These are phyloP conservation scores for Zymoseptoria pseudotritici DNA, from an alignment of 2,329 filamentous ascomycete genomes.

Conservation along the genomic window DNA sequence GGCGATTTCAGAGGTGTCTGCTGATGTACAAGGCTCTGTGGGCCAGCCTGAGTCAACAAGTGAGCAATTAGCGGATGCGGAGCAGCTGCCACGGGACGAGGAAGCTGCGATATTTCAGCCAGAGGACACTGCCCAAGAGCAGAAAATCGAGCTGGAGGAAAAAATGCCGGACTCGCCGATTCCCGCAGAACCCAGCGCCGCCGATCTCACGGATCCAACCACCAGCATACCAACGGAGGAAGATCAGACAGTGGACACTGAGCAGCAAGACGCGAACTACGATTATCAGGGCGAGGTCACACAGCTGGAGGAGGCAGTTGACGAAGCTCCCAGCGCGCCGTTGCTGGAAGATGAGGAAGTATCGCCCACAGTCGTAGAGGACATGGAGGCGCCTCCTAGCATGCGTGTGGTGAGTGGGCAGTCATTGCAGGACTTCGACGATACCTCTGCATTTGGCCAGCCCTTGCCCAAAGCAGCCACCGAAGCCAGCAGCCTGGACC, in stretches of 20 bases:
- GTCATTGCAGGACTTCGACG: slow-evolving; percentile 13
- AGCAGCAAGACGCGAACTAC: slow-evolving; percentile 26
- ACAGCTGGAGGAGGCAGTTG: slow-evolving; percentile 39
- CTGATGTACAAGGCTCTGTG: slow-evolving; percentile 9
- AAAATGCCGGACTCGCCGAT: slow-evolving; percentile 8
- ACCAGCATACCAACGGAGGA: not conserved
- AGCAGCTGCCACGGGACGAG: slow-evolving; percentile 9
- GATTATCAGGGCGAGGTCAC: slow-evolving; percentile 42
- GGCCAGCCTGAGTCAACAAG: slow-evolving; percentile 5
- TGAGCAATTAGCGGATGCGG: not conserved
- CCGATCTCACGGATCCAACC: not conserved
- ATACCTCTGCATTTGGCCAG: slow-evolving; percentile 7
- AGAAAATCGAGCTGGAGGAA: slow-evolving; percentile 17
- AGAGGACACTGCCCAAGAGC: slow-evolving; percentile 17
- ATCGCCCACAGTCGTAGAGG: slow-evolving; percentile 21
- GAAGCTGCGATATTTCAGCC: slow-evolving; percentile 20
- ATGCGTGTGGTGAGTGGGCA: slow-evolving; percentile 10
- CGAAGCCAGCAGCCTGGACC: slow-evolving; percentile 18
- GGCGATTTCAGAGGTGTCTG: slow-evolving; percentile 6
- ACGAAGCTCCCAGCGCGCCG: slow-evolving; percentile 36
- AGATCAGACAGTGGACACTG: not conserved
- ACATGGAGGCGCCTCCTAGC: slow-evolving; percentile 3
- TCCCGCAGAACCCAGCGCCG: not conserved
- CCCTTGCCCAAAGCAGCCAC: slow-evolving; percentile 11
- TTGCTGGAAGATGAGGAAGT: slow-evolving; percentile 35